A percentile compares a stretch with the other conserved stretches of the same genome.
These are phyloP conservation scores for Mycena chlorophos DNA, from an alignment of 768 basidiomycete species.

Conservation along the genomic window DNA sequence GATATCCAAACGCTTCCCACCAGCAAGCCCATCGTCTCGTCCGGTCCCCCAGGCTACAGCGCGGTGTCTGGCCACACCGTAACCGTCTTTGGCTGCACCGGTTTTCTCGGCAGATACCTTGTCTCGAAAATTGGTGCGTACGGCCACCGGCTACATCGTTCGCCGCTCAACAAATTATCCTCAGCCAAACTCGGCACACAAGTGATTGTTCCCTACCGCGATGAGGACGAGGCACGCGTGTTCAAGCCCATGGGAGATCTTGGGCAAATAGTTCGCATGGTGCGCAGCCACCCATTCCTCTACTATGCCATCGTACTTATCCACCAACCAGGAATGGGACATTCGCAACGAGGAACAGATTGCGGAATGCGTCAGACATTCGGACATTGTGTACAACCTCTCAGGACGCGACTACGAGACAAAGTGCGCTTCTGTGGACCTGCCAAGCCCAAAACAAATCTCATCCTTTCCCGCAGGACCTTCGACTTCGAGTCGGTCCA, in stretches of 20 bases:
- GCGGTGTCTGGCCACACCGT: conserved; percentile 88
- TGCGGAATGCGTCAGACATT: conserved; percentile 90
- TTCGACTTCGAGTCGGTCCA: conserved; percentile 83
- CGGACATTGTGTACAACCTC: conserved; percentile 95
- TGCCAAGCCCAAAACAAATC: conserved; percentile 10
- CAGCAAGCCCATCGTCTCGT: conserved; percentile 66
- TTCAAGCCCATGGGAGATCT: conserved; percentile 94
- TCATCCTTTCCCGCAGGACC: conserved; percentile 58
- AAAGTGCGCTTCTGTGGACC: conserved; percentile 55
- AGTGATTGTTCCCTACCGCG: conserved; percentile 92
- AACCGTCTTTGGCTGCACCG: conserved; percentile 96
- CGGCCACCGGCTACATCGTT: not conserved
- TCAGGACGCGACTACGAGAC: conserved; percentile 94
- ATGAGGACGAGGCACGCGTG: conserved; percentile 88
- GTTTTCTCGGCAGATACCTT: conserved; percentile 92
- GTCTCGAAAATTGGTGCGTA: conserved; percentile 87
- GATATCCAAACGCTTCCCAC: conserved; percentile 63
- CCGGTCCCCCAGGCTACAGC: conserved; percentile 82
- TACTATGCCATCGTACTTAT: conserved; percentile 3
- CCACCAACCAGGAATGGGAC: conserved; percentile 87
- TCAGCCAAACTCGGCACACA: conserved; percentile 89
- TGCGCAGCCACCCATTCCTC: conserved; percentile 35
- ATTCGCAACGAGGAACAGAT: conserved; percentile 87
- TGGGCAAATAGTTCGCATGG: conserved; percentile 94
- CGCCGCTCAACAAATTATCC: conserved; percentile 8